Conservation (phyloP, 2,329 filamentous ascomycete genomes). For the Emergomyces africanus region DNA sequence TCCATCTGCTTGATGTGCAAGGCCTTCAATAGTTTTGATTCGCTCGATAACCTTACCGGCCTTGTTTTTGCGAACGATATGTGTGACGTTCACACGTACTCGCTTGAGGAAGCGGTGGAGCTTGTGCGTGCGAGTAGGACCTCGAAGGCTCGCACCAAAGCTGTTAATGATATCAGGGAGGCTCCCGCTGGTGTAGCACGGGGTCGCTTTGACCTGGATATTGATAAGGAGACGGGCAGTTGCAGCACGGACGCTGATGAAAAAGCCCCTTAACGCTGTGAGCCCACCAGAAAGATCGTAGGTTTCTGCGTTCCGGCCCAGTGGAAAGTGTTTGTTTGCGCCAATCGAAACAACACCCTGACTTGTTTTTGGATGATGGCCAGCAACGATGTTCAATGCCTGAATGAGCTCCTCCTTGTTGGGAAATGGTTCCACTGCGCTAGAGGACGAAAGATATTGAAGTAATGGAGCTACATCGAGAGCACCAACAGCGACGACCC, state of each 20-base stretch:
- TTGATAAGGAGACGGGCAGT: constrained; percentile 48
- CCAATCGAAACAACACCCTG: constrained; percentile 34
- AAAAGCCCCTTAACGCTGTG: constrained; percentile 48
- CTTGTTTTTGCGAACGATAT: constrained; percentile 27
- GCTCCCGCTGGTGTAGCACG: constrained; percentile 41
- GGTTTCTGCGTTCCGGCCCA: constrained; percentile 21
- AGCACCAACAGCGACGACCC: constrained; percentile 20
- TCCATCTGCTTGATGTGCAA: constrained; percentile 33
- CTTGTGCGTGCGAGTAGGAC: constrained; percentile 11
- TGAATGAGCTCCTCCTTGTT: constrained; percentile 42
- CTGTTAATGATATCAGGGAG: constrained; percentile 27
- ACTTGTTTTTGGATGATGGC: constrained; percentile 34
- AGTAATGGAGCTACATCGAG: constrained; percentile 31
- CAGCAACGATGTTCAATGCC: constrained; percentile 46
- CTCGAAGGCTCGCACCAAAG: constrained; percentile 11
- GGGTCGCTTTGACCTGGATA: constrained; percentile 47
- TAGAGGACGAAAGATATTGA: constrained; percentile 29
- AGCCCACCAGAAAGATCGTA: constrained; percentile 38
- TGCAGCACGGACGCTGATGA: constrained; percentile 47
- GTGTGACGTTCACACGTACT: constrained; percentile 29
- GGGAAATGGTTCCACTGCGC: constrained; percentile 24
- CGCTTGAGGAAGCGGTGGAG: constrained; percentile 25
- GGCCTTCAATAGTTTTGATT: constrained; percentile 34
- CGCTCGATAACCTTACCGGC: constrained; percentile 21
- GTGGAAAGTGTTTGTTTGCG: constrained; percentile 41